These are phyloP conservation scores for Colletotrichum liaoningense DNA, from an alignment of 2,329 filamentous ascomycete genomes.

Conservation along the genomic window DNA sequence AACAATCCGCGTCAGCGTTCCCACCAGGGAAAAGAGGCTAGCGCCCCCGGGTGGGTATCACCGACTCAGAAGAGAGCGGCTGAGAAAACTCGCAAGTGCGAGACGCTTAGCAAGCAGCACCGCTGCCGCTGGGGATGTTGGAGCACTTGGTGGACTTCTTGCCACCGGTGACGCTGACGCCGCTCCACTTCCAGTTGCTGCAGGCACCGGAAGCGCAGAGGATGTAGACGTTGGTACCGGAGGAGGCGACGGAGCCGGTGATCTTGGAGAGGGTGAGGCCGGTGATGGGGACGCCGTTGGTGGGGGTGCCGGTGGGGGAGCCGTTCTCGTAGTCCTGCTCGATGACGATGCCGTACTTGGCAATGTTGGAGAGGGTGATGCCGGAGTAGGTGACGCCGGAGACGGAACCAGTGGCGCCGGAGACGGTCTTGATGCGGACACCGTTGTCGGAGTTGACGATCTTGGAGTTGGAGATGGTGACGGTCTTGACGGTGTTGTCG, in stretches of 20 bases:
- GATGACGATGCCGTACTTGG: constrained; percentile 53
- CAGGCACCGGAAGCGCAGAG: constrained; percentile 64
- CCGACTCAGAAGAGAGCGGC: neutral
- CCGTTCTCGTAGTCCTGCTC: constrained; percentile 62
- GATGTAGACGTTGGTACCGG: constrained; percentile 60
- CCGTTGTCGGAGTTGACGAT: constrained; percentile 66
- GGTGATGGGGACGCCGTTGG: constrained; percentile 64
- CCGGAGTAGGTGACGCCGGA: constrained; percentile 55
- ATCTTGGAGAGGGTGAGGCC: constrained; percentile 56
- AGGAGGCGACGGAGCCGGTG: constrained; percentile 53
- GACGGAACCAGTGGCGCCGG: constrained; percentile 56
- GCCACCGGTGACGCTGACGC: constrained; percentile 62
- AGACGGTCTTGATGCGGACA: constrained; percentile 62
- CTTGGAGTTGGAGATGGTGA: constrained; percentile 61
- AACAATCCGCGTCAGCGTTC: neutral
- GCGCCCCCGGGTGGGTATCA: neutral
- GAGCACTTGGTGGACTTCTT: constrained; percentile 47
- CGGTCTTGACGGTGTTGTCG: constrained; percentile 63
- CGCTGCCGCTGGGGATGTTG: constrained; percentile 40
- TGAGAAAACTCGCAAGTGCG: neutral
- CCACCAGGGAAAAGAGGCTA: constrained; percentile 6
- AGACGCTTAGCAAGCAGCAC: constrained; percentile 27
- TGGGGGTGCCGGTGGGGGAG: constrained; percentile 55
- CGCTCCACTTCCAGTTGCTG: constrained; percentile 64
- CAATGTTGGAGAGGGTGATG: constrained; percentile 55